Evolutionary conservation across 2,329 filamentous ascomycete genomes (phyloP).

Genomic region (Paracoccidioides brasiliensis): DNA sequence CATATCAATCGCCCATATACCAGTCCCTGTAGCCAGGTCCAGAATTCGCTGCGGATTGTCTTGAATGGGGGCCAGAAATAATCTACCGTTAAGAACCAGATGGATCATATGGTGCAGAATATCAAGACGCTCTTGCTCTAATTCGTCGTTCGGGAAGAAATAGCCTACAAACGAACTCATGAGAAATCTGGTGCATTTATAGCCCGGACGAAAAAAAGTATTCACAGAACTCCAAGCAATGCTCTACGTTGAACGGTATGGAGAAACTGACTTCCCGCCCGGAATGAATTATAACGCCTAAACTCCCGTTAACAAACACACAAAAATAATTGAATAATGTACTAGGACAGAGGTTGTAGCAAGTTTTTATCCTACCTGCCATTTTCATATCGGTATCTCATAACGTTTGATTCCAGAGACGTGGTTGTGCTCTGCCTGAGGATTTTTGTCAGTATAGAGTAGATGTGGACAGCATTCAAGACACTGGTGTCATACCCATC

Average conservation of each 20-base stretch:
- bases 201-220: not conserved
- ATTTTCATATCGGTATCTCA: slow-evolving; percentile 12
- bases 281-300: slow-evolving; percentile 11
- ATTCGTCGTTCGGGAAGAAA: slow-evolving; percentile 10
- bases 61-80: slow-evolving; percentile 34
- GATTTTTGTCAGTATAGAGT: not conserved
- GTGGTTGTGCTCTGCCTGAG: slow-evolving; percentile 5
- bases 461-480: not conserved
- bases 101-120: slow-evolving; percentile 30
- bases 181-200: slow-evolving; percentile 3
- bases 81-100: slow-evolving; percentile 33
- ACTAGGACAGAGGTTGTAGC: not conserved
- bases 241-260: not conserved
- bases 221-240: not conserved
- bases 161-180: slow-evolving; percentile 5
- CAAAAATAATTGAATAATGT: not conserved
- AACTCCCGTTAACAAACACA: not conserved
- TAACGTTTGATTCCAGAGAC: slow-evolving; percentile 9
- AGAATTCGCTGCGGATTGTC: slow-evolving; percentile 28
- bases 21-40: slow-evolving; percentile 36
- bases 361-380: slow-evolving; percentile 1
- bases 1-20: slow-evolving; percentile 22
- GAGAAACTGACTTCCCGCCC: slow-evolving; percentile 7
- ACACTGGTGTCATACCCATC: not conserved
- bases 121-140: slow-evolving; percentile 13